A percentile compares a stretch with the other conserved stretches of the same genome.
phyloP scores from a whole-genome alignment of 2,329 filamentous ascomycete species.

The Karstenula rhodostoma region DNA sequence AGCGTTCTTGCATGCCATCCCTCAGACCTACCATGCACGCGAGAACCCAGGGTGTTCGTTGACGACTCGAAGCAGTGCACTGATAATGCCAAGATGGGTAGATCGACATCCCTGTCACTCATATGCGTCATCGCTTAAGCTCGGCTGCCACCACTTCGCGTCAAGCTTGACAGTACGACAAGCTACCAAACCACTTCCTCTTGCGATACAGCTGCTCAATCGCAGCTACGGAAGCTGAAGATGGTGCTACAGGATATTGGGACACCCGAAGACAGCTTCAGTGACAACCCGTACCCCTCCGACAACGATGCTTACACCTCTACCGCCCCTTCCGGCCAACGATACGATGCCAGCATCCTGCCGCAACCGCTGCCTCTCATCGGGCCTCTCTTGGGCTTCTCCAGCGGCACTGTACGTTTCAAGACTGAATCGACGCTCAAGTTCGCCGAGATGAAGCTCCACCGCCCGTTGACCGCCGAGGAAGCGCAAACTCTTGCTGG shows the following conservation, averaged over 20 bases:
- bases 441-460: constrained; percentile 43
- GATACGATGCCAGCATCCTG: constrained; percentile 50
- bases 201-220: constrained; percentile 28
- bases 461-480: constrained; percentile 49
- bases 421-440: constrained; percentile 44
- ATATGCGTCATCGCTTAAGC: constrained; percentile 40
- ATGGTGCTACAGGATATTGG: constrained; percentile 55
- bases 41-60: neutral
- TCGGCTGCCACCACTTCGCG: constrained; percentile 23
- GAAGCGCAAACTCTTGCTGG: constrained; percentile 55
- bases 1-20: neutral
- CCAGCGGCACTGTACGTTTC: constrained; percentile 32
- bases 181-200: constrained; percentile 38
- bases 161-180: constrained; percentile 14
- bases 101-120: constrained; percentile 18
- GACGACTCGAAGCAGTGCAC: neutral
- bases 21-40: neutral
- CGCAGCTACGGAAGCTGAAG: constrained; percentile 17
- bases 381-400: constrained; percentile 40
- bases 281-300: constrained; percentile 41
- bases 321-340: constrained; percentile 22
- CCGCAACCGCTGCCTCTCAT: constrained; percentile 49
- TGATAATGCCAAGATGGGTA: constrained; percentile 8
- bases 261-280: constrained; percentile 40
- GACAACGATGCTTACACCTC: constrained; percentile 49